Evolutionary conservation across 371 early-diverging fungal species (phyloP).

Genomic region (Mucor irregularis): DNA sequence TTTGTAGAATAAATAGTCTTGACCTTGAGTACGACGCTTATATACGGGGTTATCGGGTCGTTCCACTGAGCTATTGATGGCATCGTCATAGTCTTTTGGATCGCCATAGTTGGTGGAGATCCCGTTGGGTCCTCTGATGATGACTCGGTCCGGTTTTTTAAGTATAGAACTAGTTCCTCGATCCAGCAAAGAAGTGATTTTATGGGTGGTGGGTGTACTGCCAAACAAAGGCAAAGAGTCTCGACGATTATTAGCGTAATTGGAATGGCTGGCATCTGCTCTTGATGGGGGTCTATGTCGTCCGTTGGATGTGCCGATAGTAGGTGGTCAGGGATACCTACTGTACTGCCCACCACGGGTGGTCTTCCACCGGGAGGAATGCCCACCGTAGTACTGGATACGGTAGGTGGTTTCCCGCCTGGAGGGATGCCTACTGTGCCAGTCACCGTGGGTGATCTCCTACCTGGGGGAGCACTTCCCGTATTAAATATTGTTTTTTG

Average conservation of each 20-base stretch:
- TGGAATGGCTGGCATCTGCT: too few relatives aligned
- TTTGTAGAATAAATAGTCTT: conserved; percentile 14
- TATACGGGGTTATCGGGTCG: conserved; percentile 1
- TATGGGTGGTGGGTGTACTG: neutral
- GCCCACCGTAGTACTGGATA: neutral
- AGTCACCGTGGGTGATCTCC: neutral
- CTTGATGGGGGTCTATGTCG: too few relatives aligned
- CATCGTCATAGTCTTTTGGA: conserved; percentile 25
- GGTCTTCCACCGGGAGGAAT: neutral
- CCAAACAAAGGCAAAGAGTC: too few relatives aligned
- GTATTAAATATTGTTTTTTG: too few relatives aligned
- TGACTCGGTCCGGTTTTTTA: conserved; percentile 15
- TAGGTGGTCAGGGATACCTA: too few relatives aligned
- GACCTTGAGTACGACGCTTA: neutral
- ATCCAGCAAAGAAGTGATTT: neutral
- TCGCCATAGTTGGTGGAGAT: conserved; percentile 3
- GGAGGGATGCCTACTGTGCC: neutral
- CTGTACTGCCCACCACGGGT: too few relatives aligned
- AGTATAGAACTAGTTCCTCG: neutral
- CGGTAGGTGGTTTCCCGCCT: neutral
- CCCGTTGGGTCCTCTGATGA: conserved; percentile 3
- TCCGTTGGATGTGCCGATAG: neutral
- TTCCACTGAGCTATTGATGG: conserved; percentile 1
- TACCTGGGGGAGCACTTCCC: too few relatives aligned
- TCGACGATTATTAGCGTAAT: too few relatives aligned